Evolutionary conservation across 2,329 filamentous ascomycete species (phyloP).

Genomic region (Metarhizium humberi): DNA sequence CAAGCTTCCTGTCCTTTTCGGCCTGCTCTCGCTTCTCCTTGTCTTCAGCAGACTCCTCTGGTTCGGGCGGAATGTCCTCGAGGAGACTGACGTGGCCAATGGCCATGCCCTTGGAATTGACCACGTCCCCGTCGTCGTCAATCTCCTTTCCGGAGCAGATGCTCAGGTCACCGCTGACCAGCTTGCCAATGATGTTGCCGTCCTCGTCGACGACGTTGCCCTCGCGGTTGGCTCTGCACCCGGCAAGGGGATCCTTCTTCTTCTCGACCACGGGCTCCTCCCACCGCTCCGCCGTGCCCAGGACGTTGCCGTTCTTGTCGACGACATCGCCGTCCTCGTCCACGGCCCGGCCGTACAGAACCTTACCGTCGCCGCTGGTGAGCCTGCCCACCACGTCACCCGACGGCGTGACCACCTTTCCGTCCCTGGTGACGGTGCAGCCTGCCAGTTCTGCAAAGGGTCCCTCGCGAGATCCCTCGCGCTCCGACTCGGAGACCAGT

Average conservation of each 20-base stretch:
- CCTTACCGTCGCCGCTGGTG: conserved; percentile 60
- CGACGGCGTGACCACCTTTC: conserved; percentile 54
- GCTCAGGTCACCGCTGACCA: conserved; percentile 57
- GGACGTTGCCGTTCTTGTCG: conserved; percentile 59
- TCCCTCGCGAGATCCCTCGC: conserved; percentile 53
- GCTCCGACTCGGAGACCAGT: conserved; percentile 57
- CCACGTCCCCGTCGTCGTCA: conserved; percentile 61
- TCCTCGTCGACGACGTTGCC: conserved; percentile 50
- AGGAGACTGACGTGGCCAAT: conserved; percentile 61
- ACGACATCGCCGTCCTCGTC: conserved; percentile 77
- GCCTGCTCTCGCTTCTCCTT: conserved; percentile 44
- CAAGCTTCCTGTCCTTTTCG: conserved; percentile 66
- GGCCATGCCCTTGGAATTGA: conserved; percentile 57
- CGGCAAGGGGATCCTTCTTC: conserved; percentile 41
- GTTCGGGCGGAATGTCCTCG: conserved; percentile 44
- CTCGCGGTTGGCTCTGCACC: conserved; percentile 47
- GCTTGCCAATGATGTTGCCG: conserved; percentile 54
- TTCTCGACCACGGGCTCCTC: conserved; percentile 45
- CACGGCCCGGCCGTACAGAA: conserved; percentile 62
- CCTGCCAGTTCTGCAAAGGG: conserved; percentile 59
- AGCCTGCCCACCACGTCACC: conserved; percentile 67
- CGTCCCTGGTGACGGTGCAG: conserved; percentile 58
- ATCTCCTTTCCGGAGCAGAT: conserved; percentile 60
- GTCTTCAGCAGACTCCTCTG: conserved; percentile 36
- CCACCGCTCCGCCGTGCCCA: conserved; percentile 52